Evolutionary conservation across 1,284 basidiomycete genomes (phyloP).

Genomic region (Chiua sp.): DNA sequence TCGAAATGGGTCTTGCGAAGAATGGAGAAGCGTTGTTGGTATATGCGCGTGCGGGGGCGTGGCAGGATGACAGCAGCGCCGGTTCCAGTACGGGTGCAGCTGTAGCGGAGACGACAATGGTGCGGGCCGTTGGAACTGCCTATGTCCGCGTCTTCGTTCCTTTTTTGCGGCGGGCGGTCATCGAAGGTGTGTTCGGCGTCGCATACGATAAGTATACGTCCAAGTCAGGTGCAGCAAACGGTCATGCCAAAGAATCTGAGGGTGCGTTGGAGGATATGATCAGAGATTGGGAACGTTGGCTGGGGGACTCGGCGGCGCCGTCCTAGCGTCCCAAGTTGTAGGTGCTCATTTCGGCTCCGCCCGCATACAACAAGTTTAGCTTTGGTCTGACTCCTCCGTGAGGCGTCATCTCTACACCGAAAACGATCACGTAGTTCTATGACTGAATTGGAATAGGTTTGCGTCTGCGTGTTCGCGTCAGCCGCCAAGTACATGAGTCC

Average conservation of each 20-base stretch:
- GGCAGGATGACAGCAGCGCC: constrained; percentile 23
- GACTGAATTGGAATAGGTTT: background rate
- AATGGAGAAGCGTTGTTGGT: constrained; percentile 47
- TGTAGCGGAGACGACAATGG: constrained; percentile 40
- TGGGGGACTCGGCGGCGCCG: constrained; percentile 18
- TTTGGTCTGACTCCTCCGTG: no score
- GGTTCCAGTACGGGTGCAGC: background rate
- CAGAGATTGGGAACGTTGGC: constrained; percentile 36
- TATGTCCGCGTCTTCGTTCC: constrained; percentile 69
- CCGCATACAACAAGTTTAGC: background rate
- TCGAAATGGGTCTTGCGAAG: constrained; percentile 59
- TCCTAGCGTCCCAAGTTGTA: background rate
- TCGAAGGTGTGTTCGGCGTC: constrained; percentile 75
- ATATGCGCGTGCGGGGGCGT: constrained; percentile 27
- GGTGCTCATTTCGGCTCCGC: background rate
- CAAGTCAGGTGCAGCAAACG: background rate
- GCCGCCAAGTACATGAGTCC: background rate
- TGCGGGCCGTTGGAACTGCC: constrained; percentile 58
- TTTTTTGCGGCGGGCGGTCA: constrained; percentile 69
- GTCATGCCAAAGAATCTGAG: background rate
- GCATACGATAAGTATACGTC: constrained; percentile 6
- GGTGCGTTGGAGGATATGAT: constrained; percentile 9
- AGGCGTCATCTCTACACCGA: background rate
- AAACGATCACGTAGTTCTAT: background rate
- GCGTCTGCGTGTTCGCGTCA: background rate